A percentile compares a stretch with the other conserved stretches of the same genome.
Evolutionary conservation across 2,329 filamentous ascomycete genomes (phyloP).

Genomic region (Sclerotinia spermophila): DNA sequence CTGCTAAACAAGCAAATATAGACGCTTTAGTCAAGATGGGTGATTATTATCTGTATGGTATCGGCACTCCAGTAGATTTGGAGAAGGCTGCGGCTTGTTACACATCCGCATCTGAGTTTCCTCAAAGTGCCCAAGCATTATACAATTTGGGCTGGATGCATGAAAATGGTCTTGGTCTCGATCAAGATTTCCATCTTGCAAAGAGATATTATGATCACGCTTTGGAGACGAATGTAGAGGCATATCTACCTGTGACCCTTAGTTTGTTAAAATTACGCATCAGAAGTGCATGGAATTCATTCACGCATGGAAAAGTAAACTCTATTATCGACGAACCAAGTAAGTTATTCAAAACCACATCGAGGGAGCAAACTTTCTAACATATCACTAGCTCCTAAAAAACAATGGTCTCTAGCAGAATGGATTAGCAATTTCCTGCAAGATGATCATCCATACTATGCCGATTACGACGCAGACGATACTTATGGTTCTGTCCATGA

Average conservation of each 20-base stretch:
- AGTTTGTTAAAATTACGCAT: slow-evolving; percentile 80
- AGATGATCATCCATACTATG: slow-evolving; percentile 57
- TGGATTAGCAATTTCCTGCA: slow-evolving; percentile 86
- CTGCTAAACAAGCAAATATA: slow-evolving; percentile 86
- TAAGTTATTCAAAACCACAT: slow-evolving; percentile 44
- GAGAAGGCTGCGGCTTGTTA: slow-evolving; percentile 94
- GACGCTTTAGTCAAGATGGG: slow-evolving; percentile 97
- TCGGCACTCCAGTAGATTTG: slow-evolving; percentile 67
- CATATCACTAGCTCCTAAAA: slow-evolving; percentile 56
- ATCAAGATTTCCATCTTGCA: slow-evolving; percentile 94
- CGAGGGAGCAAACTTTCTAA: slow-evolving; percentile 44
- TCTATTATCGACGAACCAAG: slow-evolving; percentile 86
- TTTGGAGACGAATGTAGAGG: slow-evolving; percentile 85
- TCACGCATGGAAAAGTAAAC: slow-evolving; percentile 87
- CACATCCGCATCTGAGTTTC: slow-evolving; percentile 82
- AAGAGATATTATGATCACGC: slow-evolving; percentile 96
- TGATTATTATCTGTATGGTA: slow-evolving; percentile 87
- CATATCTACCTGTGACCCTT: slow-evolving; percentile 87
- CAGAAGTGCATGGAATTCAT: slow-evolving; percentile 89
- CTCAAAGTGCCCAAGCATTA: slow-evolving; percentile 88
- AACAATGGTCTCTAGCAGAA: slow-evolving; percentile 74
- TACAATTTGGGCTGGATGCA: slow-evolving; percentile 99
- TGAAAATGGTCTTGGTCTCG: slow-evolving; percentile 88
- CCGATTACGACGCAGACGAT: slow-evolving; percentile 49
- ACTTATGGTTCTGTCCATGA: slow-evolving; percentile 47